phyloP scores from a whole-genome alignment of 768 basidiomycete species.

The Termitomyces heimii region DNA sequence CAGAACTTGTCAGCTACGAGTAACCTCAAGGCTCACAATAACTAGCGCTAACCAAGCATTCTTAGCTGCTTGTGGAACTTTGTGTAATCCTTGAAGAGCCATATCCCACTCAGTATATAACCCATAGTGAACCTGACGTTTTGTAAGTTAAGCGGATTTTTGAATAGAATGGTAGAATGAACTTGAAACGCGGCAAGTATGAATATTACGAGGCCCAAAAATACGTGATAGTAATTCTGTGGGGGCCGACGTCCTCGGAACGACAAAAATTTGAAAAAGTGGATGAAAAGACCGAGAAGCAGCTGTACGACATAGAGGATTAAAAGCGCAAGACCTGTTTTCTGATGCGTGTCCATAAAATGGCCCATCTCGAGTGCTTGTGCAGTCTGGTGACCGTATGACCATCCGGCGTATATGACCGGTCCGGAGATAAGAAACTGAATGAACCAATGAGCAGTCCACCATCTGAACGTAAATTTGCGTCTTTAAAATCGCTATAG shows the following conservation, averaged over 20 bases:
- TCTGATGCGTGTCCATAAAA: constrained; percentile 42
- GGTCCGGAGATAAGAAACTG: constrained; percentile 48
- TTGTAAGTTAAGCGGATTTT: not conserved
- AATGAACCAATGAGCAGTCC: constrained; percentile 40
- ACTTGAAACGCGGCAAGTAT: constrained; percentile 49
- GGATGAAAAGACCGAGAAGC: constrained; percentile 41
- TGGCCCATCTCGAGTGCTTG: constrained; percentile 21
- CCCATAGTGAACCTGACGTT: constrained; percentile 39
- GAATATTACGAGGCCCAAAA: constrained; percentile 49
- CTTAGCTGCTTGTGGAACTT: constrained; percentile 32
- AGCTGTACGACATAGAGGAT: constrained; percentile 49
- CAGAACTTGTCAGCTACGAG: not conserved
- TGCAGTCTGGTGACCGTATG: constrained; percentile 33
- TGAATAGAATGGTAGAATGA: constrained; percentile 2
- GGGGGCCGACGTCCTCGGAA: constrained; percentile 37
- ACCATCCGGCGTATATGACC: constrained; percentile 46
- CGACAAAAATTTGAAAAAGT: constrained; percentile 40
- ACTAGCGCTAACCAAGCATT: constrained; percentile 42
- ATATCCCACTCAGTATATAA: constrained; percentile 40
- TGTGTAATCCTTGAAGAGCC: constrained; percentile 26
- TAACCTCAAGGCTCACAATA: constrained; percentile 22
- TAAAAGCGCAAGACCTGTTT: constrained; percentile 45
- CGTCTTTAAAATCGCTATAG: not conserved
- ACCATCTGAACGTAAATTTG: constrained; percentile 35
- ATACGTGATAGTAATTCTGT: constrained; percentile 50